Percentiles rank a stretch among this genome's conserved stretches.
These are phyloP conservation scores for Dittrichia graveolens DNA, from an alignment of 129 eudicot genomes.

Conservation along the genomic window DNA sequence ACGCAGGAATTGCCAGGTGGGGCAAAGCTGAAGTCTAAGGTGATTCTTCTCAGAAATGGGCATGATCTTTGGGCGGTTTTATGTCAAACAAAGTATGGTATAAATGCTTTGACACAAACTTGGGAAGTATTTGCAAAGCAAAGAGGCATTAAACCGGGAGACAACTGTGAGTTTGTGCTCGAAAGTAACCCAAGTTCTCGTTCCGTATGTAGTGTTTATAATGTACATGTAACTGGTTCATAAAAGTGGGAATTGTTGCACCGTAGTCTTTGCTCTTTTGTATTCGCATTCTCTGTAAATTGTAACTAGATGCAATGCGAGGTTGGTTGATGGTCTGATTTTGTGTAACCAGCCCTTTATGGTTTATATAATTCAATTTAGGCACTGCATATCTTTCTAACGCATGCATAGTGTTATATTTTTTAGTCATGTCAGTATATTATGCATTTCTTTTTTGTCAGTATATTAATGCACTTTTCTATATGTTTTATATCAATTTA, in stretches of 20 bases:
- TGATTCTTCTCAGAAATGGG: conserved; percentile 36
- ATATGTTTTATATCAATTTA: too few relatives aligned
- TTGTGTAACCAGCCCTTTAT: conserved; percentile 10
- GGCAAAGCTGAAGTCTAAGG: conserved; percentile 21
- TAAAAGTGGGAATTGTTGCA: conserved; percentile 5
- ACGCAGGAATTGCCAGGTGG: conserved; percentile 47
- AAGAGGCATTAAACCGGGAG: conserved; percentile 40
- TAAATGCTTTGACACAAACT: conserved; percentile 39
- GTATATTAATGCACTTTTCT: too few relatives aligned
- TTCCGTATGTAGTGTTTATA: conserved; percentile 15
- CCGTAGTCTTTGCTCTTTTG: conserved; percentile 8
- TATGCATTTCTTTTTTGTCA: too few relatives aligned
- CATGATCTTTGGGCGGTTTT: conserved; percentile 46
- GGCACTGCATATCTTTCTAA: neutral
- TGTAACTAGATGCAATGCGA: neutral
- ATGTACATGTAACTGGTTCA: conserved; percentile 2
- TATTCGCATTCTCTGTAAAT: neutral
- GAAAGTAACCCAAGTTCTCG: conserved; percentile 11
- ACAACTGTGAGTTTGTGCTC: conserved; percentile 40
- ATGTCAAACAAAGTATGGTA: conserved; percentile 31
- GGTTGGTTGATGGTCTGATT: conserved; percentile 1
- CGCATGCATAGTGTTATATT: neutral
- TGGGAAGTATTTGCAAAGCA: conserved; percentile 42
- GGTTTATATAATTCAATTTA: neutral
- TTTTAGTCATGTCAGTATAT: neutral